Evolutionary conservation across 192 early-diverging fungal species (phyloP).

Genomic region (Gryganskiella cystojenkinii): DNA sequence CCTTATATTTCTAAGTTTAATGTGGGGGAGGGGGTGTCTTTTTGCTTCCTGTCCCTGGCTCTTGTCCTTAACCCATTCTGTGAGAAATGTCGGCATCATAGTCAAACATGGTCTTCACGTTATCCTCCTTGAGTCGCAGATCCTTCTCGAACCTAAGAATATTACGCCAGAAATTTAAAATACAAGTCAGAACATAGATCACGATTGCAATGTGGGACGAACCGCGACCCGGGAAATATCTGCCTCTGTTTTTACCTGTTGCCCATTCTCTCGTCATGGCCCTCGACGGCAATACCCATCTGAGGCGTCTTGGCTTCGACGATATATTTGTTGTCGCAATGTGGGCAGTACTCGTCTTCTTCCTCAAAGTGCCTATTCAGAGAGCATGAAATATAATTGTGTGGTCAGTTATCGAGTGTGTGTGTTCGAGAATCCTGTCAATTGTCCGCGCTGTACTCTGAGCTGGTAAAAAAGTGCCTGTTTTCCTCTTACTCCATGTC

Average conservation of each 20-base stretch:
- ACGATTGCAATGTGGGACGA: too few species aligned
- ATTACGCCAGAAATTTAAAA: too few species aligned
- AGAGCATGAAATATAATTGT: not conserved
- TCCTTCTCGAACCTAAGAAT: slow-evolving; percentile 55
- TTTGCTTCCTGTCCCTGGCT: not conserved
- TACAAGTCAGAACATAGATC: not conserved
- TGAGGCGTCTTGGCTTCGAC: slow-evolving; percentile 91
- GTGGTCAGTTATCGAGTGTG: not conserved
- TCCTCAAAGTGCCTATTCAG: slow-evolving; percentile 84
- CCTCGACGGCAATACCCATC: slow-evolving; percentile 90
- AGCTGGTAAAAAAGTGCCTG: not conserved
- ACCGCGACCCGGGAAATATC: too few species aligned
- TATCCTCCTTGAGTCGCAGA: slow-evolving; percentile 45
- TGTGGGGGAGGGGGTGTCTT: not conserved
- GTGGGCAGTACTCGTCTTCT: slow-evolving; percentile 96
- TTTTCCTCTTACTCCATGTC: slow-evolving; percentile 65
- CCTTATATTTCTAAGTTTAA: not conserved
- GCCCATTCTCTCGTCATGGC: slow-evolving; percentile 89
- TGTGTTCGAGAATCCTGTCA: too few species aligned
- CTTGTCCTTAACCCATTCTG: slow-evolving; percentile 15
- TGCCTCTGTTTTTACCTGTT: slow-evolving; percentile 50
- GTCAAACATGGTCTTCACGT: slow-evolving; percentile 38
- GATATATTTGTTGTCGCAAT: slow-evolving; percentile 98
- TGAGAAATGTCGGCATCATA: slow-evolving; percentile 37
- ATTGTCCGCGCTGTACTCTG: not conserved